These are phyloP conservation scores for Talaromyces adpressus DNA, from an alignment of 495 filamentous ascomycete species.

Conservation along the genomic window DNA sequence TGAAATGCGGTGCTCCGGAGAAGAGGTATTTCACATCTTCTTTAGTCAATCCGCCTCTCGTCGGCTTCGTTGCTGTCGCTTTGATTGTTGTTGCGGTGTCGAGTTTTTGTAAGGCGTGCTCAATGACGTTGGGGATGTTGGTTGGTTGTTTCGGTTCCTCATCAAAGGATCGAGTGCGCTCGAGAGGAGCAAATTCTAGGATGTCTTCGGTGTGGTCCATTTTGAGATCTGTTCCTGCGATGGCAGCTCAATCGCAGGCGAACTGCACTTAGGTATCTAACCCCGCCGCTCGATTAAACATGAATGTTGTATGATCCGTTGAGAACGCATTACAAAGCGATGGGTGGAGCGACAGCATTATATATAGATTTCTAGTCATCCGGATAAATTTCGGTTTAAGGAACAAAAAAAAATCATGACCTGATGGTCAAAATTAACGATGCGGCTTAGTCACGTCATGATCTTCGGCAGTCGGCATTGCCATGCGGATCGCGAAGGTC, in stretches of 20 bases:
- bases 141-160: slow-evolving; percentile 22
- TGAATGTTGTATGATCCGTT: background rate
- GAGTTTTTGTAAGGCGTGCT: slow-evolving; percentile 15
- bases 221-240: background rate
- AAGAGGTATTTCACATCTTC: slow-evolving; percentile 62
- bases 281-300: background rate
- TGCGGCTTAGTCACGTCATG: background rate
- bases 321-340: background rate
- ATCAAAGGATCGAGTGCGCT: slow-evolving; percentile 4
- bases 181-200: background rate
- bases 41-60: slow-evolving; percentile 31
- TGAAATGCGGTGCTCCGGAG: slow-evolving; percentile 72
- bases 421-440: background rate
- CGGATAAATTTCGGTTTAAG: background rate
- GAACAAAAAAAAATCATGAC: background rate
- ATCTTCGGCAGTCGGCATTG: background rate
- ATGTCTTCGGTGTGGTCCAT: background rate
- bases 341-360: background rate
- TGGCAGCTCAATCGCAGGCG: background rate
- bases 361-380: background rate
- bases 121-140: slow-evolving; percentile 25
- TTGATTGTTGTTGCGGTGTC: background rate
- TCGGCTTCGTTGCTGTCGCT: background rate
- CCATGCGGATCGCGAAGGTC: too few relatives aligned
- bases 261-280: background rate